phyloP scores from a whole-genome alignment of 805 yeast genomes.

The Lipomyces orientalis region DNA sequence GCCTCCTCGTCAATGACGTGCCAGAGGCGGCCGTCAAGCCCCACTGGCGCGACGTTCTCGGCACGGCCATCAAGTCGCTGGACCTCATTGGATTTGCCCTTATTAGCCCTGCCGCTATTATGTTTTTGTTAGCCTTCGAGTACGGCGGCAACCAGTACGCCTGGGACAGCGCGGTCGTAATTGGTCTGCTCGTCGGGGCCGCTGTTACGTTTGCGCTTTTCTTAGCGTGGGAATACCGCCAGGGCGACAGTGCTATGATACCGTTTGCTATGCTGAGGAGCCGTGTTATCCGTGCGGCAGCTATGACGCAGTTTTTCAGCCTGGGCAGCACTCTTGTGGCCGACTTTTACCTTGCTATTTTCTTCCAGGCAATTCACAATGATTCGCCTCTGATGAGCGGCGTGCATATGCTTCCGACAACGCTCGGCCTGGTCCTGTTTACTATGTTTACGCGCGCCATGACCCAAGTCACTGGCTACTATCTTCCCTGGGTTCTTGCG shows the following conservation, averaged over 20 bases:
- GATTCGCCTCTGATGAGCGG: no score
- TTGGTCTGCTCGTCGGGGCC: constrained; percentile 45
- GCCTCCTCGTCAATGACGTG: not conserved
- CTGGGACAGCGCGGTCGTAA: constrained; percentile 14
- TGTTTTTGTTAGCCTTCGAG: constrained; percentile 34
- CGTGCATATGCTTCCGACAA: no score
- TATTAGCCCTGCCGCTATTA: constrained; percentile 49
- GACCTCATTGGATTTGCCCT: constrained; percentile 50
- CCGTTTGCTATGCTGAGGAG: constrained; percentile 53
- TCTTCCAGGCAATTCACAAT: not conserved
- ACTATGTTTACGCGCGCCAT: no score
- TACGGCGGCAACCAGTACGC: constrained; percentile 16
- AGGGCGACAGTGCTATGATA: constrained; percentile 58
- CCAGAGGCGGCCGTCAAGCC: no score
- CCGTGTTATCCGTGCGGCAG: constrained; percentile 42
- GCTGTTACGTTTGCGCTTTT: constrained; percentile 51
- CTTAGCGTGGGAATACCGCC: constrained; percentile 56
- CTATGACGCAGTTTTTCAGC: constrained; percentile 45
- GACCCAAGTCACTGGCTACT: no score
- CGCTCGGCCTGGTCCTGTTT: no score
- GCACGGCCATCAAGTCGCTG: constrained; percentile 49
- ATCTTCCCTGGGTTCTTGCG: no score
- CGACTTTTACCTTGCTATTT: not conserved
- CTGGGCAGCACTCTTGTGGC: constrained; percentile 35
- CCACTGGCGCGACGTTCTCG: constrained; percentile 36